Evolutionary conservation across 2,329 filamentous ascomycete genomes (phyloP), one percentile per base, ranked within the genome.

Genomic region (Penicillium sp.): DNA sequence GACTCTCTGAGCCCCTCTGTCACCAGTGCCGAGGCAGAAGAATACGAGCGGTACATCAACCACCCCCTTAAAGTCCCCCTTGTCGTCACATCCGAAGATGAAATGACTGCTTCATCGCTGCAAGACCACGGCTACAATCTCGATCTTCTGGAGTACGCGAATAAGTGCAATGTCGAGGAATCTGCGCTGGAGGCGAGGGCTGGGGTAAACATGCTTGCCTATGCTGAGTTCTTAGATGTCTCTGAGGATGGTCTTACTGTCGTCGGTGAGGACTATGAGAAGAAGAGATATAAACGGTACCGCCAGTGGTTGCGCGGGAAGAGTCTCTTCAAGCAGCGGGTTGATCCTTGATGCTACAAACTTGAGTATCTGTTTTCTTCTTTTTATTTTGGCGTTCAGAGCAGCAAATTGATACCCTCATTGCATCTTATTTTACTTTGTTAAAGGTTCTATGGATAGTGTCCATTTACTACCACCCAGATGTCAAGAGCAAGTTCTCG

Each of bases 221-320:
- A 95, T 73, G 79, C 79, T 31, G 89, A 94, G 59, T 88, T 94
- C 67, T 73, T 97, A 54, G 84, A 82, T 42, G 84, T 94, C 13
- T 85, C 84, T 5, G 89, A 94, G 58, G 90, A 96, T 66, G 90
- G 91, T 18, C 77, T 99, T 50, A 95, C 90, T 2, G 93, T 97
- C 14, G 87, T 86, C 1, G 88, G 92, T 43, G 92, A 95, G 68
- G 94, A 97, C 72, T 82, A 86, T 44, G 82, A 83, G 39, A 97
- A 96, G 82, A 97, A 97, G 81, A 82, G 94, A 65, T 99, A 99
- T 74, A 97, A 96, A 76, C 90, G 92, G 10, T 99, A 99, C 75
- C 80, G 88, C 67, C 95, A 97, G 76, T 99, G 94, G 93, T 79
- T 99, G 69, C 84, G 87, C 60, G 93, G 93, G 18, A 97, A 97